A percentile compares a stretch with the other conserved stretches of the same genome.
phyloP scores from a whole-genome alignment of 2,329 filamentous ascomycete species.

The Lachnellula arida region DNA sequence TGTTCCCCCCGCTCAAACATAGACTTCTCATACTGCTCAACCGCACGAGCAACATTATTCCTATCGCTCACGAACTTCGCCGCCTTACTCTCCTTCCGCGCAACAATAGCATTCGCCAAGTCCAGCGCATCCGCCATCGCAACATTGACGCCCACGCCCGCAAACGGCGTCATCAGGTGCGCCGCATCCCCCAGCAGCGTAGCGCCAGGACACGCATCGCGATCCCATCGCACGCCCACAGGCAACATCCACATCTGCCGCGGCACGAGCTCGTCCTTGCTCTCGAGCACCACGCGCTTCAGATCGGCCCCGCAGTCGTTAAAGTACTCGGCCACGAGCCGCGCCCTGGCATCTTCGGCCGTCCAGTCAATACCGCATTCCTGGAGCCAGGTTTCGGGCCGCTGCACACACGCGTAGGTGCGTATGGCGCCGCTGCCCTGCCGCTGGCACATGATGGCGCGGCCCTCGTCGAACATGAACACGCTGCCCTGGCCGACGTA shows the following conservation, averaged over 20 bases:
- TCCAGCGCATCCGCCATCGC: conserved; percentile 42
- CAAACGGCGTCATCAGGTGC: conserved; percentile 44
- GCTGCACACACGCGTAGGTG: conserved; percentile 23
- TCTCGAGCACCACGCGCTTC: conserved; percentile 16
- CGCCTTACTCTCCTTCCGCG: conserved; percentile 9
- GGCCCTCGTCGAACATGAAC: conserved; percentile 32
- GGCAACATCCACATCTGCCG: conserved; percentile 33
- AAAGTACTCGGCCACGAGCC: conserved; percentile 14
- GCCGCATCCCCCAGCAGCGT: conserved; percentile 47
- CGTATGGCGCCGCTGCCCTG: conserved; percentile 38
- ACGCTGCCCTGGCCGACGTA: conserved; percentile 34
- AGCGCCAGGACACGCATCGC: conserved; percentile 32
- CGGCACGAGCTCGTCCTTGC: conserved; percentile 13
- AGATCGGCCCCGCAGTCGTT: conserved; percentile 18
- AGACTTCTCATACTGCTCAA: conserved; percentile 19
- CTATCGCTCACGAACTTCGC: background rate
- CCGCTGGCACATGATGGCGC: conserved; percentile 35
- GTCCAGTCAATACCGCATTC: conserved; percentile 25
- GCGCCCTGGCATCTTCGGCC: conserved; percentile 8
- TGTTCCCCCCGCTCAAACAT: conserved; percentile 22
- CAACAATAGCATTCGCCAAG: conserved; percentile 34
- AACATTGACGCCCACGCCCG: conserved; percentile 45
- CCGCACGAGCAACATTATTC: conserved; percentile 6
- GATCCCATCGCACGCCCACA: conserved; percentile 22
- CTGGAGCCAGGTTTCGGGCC: conserved; percentile 19